Percentiles rank a stretch among this genome's conserved stretches.
These are phyloP conservation scores for Salinomyces thailandicus DNA, from an alignment of 2,329 filamentous ascomycete species.

Conservation along the genomic window DNA sequence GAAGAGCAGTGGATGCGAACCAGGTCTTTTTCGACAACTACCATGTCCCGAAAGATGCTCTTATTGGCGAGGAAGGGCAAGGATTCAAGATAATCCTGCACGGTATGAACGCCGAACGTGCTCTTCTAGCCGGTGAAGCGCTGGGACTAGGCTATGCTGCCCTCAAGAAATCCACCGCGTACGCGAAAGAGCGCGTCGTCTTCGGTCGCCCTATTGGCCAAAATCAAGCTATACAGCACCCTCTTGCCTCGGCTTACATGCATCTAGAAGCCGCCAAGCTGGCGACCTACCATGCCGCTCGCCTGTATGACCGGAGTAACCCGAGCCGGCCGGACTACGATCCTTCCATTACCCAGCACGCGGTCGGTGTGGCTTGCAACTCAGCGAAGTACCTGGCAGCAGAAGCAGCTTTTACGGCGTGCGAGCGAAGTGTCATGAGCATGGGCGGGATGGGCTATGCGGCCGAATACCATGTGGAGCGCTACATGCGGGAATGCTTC, in stretches of 20 bases:
- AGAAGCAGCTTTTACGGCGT: conserved; percentile 50
- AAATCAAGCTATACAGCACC: conserved; percentile 51
- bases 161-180: conserved; percentile 28
- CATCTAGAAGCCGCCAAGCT: conserved; percentile 51
- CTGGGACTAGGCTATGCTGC: conserved; percentile 69
- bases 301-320: conserved; percentile 44
- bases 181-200: conserved; percentile 41
- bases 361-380: conserved; percentile 46
- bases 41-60: conserved; percentile 48
- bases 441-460: conserved; percentile 56
- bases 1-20: conserved; percentile 70
- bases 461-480: conserved; percentile 52
- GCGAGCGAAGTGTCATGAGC: conserved; percentile 47
- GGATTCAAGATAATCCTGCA: conserved; percentile 60
- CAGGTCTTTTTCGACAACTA: conserved; percentile 84
- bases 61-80: conserved; percentile 62
- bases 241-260: conserved; percentile 50
- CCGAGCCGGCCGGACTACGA: conserved; percentile 24
- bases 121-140: conserved; percentile 58
- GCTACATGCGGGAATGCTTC: conserved; percentile 49
- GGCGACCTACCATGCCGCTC: conserved; percentile 50
- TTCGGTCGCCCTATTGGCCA: conserved; percentile 49
- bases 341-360: conserved; percentile 32
- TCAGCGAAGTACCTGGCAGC: conserved; percentile 49
- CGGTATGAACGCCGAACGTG: conserved; percentile 41